These are phyloP conservation scores for Calocybe indica DNA, from an alignment of 768 basidiomycete genomes.

Conservation along the genomic window DNA sequence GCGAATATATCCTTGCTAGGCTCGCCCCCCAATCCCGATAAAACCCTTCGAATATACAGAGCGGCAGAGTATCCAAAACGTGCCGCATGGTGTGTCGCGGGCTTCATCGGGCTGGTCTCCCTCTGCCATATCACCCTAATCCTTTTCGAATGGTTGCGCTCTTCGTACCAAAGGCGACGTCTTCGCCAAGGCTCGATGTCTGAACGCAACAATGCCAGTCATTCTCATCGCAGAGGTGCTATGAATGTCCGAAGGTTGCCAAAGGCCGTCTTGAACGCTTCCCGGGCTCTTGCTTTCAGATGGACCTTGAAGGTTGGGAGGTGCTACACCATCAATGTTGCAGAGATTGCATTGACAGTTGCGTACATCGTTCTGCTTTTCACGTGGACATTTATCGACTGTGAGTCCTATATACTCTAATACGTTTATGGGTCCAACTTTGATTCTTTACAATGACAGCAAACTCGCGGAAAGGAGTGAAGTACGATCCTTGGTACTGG, in stretches of 20 bases:
- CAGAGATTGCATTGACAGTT: constrained; percentile 31
- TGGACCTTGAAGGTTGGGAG: constrained; percentile 26
- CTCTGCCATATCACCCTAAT: constrained; percentile 26
- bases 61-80: constrained; percentile 31
- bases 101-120: constrained; percentile 34
- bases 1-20: no score
- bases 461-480: not conserved
- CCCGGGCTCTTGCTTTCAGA: constrained; percentile 31
- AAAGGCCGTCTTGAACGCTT: constrained; percentile 23
- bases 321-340: constrained; percentile 31
- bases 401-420: constrained; percentile 15
- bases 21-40: no score
- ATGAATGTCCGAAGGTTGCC: constrained; percentile 18
- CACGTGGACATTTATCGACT: constrained; percentile 29
- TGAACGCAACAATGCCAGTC: no score
- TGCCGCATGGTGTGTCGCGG: constrained; percentile 35
- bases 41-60: constrained; percentile 17
- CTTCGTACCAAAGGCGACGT: constrained; percentile 11
- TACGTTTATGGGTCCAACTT: not conserved
- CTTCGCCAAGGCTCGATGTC: constrained; percentile 2
- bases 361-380: constrained; percentile 32
- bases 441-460: not conserved
- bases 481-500: constrained; percentile 8
- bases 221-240: constrained; percentile 5
- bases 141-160: constrained; percentile 15